Evolutionary conservation across 495 filamentous ascomycete species (phyloP).

Genomic region (Hyaloscypha variabilis): DNA sequence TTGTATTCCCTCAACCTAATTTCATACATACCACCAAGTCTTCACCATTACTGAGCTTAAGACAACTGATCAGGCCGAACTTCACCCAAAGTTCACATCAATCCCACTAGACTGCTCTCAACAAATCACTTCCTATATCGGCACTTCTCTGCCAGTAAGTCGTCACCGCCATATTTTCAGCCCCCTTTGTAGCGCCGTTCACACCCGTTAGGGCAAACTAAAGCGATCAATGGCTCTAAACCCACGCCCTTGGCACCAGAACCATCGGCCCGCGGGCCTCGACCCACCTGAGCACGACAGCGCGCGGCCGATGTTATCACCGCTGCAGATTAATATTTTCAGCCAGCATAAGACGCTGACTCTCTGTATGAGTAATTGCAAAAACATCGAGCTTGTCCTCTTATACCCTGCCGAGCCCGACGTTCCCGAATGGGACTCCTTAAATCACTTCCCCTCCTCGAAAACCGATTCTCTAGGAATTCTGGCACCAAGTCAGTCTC

Average conservation of each 20-base stretch:
- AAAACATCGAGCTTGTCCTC: conserved; percentile 20
- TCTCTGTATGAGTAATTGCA: conserved; percentile 25
- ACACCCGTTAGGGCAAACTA: not conserved
- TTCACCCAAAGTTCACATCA: not conserved
- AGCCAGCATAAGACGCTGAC: conserved; percentile 9
- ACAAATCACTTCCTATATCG: not conserved
- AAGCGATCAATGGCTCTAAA: not conserved
- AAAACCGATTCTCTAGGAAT: not conserved
- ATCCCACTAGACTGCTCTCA: not conserved
- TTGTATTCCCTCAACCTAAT: not conserved
- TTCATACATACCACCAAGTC: too few species aligned
- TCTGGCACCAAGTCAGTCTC: not conserved
- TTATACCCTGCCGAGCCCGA: conserved; percentile 12
- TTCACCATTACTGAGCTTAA: not conserved
- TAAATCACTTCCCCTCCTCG: not conserved
- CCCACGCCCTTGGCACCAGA: not conserved
- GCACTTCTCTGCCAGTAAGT: not conserved
- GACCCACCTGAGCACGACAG: not conserved
- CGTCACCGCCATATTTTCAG: not conserved
- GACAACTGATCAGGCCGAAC: not conserved
- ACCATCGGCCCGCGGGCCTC: not conserved
- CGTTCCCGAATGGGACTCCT: not conserved
- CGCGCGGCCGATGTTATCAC: conserved; percentile 17
- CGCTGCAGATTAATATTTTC: conserved; percentile 22
- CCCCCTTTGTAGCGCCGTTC: too few species aligned